These are phyloP conservation scores for Gynochthodes officinalis DNA, from an alignment of 257 asterid species.

Conservation along the genomic window DNA sequence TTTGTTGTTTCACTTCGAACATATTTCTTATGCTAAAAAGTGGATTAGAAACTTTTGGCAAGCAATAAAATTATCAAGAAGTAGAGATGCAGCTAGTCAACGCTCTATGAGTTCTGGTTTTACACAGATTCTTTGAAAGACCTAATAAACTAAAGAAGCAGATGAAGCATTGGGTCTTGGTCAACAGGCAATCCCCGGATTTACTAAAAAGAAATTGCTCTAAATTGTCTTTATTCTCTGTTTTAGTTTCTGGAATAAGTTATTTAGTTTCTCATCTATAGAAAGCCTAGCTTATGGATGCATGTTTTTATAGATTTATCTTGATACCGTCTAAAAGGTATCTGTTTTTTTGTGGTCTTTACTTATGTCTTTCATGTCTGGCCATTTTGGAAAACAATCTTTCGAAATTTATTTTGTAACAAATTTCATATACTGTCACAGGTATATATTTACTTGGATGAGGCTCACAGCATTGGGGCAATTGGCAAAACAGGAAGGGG, in stretches of 20 bases:
- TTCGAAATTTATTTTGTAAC: conserved; percentile 10
- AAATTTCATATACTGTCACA: conserved; percentile 27
- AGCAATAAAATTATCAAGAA: background rate
- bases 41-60: background rate
- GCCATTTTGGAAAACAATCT: background rate
- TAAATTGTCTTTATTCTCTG: too few species aligned
- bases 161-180: background rate
- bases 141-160: background rate
- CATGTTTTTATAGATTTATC: background rate
- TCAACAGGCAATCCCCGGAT: background rate
- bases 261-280: background rate
- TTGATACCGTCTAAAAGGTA: background rate
- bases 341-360: background rate
- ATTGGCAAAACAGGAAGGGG: conserved; percentile 97
- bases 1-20: background rate
- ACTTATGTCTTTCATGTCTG: background rate
- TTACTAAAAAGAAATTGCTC: background rate
- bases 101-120: background rate
- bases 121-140: background rate
- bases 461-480: conserved; percentile 99
- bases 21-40: background rate
- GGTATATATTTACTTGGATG: conserved; percentile 92
- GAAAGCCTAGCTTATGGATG: background rate
- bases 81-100: background rate
- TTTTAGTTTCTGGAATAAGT: background rate